Conservation (phyloP, 768 basidiomycete species). For the Gymnopilus junonius region DNA sequence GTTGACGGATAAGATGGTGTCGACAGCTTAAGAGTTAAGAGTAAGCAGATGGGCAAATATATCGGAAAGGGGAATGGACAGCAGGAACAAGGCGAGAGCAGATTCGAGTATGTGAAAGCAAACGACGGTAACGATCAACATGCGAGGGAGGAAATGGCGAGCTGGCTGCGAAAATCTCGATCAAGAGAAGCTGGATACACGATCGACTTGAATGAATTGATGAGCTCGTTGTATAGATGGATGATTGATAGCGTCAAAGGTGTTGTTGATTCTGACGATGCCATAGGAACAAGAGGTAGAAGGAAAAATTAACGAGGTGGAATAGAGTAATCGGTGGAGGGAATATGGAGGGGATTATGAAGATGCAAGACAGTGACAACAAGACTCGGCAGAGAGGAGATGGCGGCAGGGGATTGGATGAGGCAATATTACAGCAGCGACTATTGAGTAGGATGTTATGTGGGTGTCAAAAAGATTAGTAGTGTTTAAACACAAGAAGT, state of each 20-base stretch:
- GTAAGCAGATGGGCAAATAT: neutral
- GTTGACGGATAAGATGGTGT: neutral
- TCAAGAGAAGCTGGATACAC: neutral
- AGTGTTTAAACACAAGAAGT: constrained; percentile 1
- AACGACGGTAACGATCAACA: neutral
- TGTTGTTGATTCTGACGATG: neutral
- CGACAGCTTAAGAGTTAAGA: neutral
- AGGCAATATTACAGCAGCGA: neutral
- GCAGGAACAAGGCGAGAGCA: constrained; percentile 2
- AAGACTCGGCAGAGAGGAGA: neutral
- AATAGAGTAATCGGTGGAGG: neutral
- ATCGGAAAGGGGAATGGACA: neutral
- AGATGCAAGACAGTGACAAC: constrained; percentile 1
- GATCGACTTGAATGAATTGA: neutral
- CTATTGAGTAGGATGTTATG: neutral
- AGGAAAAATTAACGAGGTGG: neutral
- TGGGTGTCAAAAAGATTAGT: neutral
- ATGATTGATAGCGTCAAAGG: neutral
- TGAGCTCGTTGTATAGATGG: neutral
- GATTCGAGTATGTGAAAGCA: neutral
- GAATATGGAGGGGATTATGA: neutral
- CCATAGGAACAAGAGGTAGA: neutral
- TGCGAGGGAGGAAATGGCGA: neutral
- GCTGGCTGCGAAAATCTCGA: neutral
- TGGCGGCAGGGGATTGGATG: neutral